A percentile compares a stretch with the other conserved stretches of the same genome.
Conservation (phyloP, 1,284 basidiomycete genomes). For the Melampsora americana region DNA sequence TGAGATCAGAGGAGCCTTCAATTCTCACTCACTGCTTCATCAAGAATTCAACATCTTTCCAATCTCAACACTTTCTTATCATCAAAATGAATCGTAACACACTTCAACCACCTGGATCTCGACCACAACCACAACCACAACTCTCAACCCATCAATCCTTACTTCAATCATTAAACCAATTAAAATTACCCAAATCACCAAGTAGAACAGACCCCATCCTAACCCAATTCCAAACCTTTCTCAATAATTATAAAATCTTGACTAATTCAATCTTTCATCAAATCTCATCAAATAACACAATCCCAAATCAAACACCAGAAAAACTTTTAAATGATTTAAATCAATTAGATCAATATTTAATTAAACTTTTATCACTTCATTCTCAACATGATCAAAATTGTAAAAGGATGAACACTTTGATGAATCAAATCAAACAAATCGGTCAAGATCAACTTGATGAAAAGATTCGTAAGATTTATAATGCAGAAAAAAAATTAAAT, state of each 20-base stretch:
- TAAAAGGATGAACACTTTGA: constrained; percentile 21
- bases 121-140: neutral
- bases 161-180: neutral
- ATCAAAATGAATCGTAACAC: neutral
- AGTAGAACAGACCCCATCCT: constrained; percentile 19
- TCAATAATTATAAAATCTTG: constrained; percentile 19
- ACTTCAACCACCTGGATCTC: neutral
- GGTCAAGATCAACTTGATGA: neutral
- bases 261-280: constrained; percentile 31
- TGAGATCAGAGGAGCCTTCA: neutral
- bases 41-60: neutral
- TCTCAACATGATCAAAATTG: constrained; percentile 28
- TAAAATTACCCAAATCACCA: neutral
- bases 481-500: constrained; percentile 25
- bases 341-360: constrained; percentile 19
- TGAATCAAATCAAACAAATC: neutral
- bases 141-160: neutral
- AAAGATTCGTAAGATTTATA: neutral
- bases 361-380: constrained; percentile 19
- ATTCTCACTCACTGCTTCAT: too few relatives aligned
- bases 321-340: neutral
- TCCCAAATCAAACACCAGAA: constrained; percentile 13
- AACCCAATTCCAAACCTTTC: constrained; percentile 27
- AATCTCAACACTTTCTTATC: neutral
- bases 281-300: neutral